These are phyloP conservation scores for Trichosporon coremiiforme DNA, from an alignment of 1,284 basidiomycete genomes.

Conservation along the genomic window DNA sequence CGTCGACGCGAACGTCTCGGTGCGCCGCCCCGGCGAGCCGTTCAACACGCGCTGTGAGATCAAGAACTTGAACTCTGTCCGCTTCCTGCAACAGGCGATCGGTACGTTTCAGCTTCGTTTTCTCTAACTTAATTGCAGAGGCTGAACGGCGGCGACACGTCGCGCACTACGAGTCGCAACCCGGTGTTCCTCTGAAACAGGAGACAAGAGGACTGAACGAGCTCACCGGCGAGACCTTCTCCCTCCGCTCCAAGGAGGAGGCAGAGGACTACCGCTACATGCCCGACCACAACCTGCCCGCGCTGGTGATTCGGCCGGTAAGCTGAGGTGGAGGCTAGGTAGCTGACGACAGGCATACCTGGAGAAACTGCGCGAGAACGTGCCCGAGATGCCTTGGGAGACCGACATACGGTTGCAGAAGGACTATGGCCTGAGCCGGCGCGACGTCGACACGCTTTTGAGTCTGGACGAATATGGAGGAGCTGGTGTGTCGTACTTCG, in stretches of 20 bases:
- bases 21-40: constrained; percentile 67
- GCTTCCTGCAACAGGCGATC: constrained; percentile 83
- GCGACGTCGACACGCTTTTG: constrained; percentile 75
- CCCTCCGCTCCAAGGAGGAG: constrained; percentile 85
- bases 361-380: constrained; percentile 59
- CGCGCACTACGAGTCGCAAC: constrained; percentile 40
- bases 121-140: constrained; percentile 60
- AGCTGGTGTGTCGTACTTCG: constrained; percentile 71
- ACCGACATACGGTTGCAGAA: constrained; percentile 65
- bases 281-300: constrained; percentile 92
- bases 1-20: constrained; percentile 94
- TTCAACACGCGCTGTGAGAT: constrained; percentile 90
- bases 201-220: constrained; percentile 94
- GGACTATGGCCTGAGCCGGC: constrained; percentile 63
- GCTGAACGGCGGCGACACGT: constrained; percentile 52
- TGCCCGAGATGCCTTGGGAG: constrained; percentile 79
- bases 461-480: constrained; percentile 63
- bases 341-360: constrained; percentile 63
- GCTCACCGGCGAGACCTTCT: constrained; percentile 75
- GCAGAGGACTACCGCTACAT: constrained; percentile 96
- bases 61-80: constrained; percentile 94
- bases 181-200: constrained; percentile 59
- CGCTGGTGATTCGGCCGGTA: constrained; percentile 64
- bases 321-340: constrained; percentile 19
- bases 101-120: constrained; percentile 60